Evolutionary conservation across 345 rosid genomes (phyloP).

Genomic region (Garcia nutans): DNA sequence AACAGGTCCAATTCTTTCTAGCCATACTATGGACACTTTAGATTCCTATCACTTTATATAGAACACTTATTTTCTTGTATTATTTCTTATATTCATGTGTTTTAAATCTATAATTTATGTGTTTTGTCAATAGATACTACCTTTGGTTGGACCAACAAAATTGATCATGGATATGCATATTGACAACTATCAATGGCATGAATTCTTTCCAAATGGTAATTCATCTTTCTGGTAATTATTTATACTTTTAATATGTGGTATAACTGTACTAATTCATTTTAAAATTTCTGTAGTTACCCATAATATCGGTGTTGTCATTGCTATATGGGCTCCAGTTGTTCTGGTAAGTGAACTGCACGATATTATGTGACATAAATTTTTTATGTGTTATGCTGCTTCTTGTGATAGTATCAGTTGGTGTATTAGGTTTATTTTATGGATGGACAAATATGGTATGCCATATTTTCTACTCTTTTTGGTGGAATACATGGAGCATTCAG

Average conservation of each 20-base stretch:
- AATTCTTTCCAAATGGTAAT: slow-evolving; percentile 81
- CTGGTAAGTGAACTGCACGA: slow-evolving; percentile 56
- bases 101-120: slow-evolving; percentile 10
- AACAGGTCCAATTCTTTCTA: background rate
- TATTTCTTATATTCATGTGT: background rate
- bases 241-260: slow-evolving; percentile 1
- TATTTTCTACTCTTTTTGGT: slow-evolving; percentile 90
- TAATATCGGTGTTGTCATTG: slow-evolving; percentile 82
- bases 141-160: slow-evolving; percentile 80
- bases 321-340: slow-evolving; percentile 90
- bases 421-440: slow-evolving; percentile 95
- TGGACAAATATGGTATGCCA: slow-evolving; percentile 97
- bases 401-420: background rate
- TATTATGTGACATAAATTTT: slow-evolving; percentile 6
- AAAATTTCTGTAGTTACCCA: slow-evolving; percentile 52
- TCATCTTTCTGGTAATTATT: background rate
- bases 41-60: background rate
- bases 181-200: slow-evolving; percentile 76
- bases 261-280: slow-evolving; percentile 24
- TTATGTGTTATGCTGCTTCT: background rate
- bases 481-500: slow-evolving; percentile 95
- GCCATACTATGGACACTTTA: background rate
- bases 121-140: slow-evolving; percentile 59
- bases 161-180: slow-evolving; percentile 63
- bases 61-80: background rate